A percentile compares a stretch with the other conserved stretches of the same genome.
These are phyloP conservation scores for Candida nonsorbophila DNA, from an alignment of 805 yeast genomes.

Conservation along the genomic window DNA sequence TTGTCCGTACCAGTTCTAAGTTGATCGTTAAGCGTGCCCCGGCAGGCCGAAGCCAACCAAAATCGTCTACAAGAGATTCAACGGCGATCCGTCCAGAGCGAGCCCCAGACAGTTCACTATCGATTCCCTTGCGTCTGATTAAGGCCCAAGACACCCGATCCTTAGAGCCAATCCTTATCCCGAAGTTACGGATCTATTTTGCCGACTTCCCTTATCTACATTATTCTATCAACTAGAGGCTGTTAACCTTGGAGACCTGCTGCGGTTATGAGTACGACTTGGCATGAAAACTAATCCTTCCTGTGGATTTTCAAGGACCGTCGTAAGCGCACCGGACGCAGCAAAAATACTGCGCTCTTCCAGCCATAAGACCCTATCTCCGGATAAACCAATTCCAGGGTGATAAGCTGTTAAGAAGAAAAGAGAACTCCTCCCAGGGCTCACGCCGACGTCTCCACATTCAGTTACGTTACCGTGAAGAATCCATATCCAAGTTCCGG, in stretches of 20 bases:
- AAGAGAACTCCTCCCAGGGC: slow-evolving; percentile 42
- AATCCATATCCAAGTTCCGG: slow-evolving; percentile 40
- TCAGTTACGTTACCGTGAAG: slow-evolving; percentile 38
- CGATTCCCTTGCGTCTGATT: slow-evolving; percentile 26
- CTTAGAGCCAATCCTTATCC: slow-evolving; percentile 41
- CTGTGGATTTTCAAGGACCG: slow-evolving; percentile 39
- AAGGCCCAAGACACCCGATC: slow-evolving; percentile 35
- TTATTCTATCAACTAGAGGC: slow-evolving; percentile 41
- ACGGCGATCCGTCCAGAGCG: slow-evolving; percentile 18
- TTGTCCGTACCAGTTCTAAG: slow-evolving; percentile 17
- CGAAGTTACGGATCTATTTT: slow-evolving; percentile 39
- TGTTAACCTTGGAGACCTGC: slow-evolving; percentile 43
- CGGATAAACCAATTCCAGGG: slow-evolving; percentile 39
- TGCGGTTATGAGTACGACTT: slow-evolving; percentile 42
- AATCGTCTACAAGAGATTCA: slow-evolving; percentile 9
- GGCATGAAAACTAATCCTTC: slow-evolving; percentile 35
- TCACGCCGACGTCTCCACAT: slow-evolving; percentile 37
- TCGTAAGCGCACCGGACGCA: slow-evolving; percentile 37
- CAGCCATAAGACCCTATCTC: slow-evolving; percentile 36
- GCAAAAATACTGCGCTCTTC: slow-evolving; percentile 33
- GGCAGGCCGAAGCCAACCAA: slow-evolving; percentile 8
- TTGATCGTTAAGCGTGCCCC: slow-evolving; percentile 11
- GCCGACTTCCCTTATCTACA: slow-evolving; percentile 42
- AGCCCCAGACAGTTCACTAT: slow-evolving; percentile 12
- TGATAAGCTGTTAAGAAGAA: slow-evolving; percentile 36